Evolutionary conservation across 768 basidiomycete species (phyloP).

Genomic region (Xerocomellus chrysenteron): DNA sequence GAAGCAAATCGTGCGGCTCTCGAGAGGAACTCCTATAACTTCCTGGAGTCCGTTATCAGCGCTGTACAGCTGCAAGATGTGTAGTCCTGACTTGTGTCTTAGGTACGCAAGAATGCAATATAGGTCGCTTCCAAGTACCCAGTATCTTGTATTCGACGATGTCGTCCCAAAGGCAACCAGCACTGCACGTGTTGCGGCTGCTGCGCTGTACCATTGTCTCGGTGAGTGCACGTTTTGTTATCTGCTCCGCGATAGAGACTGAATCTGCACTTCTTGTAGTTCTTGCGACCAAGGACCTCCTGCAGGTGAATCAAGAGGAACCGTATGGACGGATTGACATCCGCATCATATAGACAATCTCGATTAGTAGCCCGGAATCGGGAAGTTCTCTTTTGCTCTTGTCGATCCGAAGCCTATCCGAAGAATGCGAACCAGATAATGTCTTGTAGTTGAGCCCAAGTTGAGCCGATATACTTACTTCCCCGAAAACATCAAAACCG

Average conservation of each 20-base stretch:
- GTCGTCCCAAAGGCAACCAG: conserved; percentile 66
- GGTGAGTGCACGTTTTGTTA: conserved; percentile 43
- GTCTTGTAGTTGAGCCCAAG: not conserved
- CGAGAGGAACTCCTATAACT: conserved; percentile 77
- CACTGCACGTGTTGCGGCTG: conserved; percentile 74
- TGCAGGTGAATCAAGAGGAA: conserved; percentile 58
- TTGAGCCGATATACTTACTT: not conserved
- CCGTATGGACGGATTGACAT: conserved; percentile 57
- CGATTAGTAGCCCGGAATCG: not conserved
- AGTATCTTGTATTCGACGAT: conserved; percentile 57
- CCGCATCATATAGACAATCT: conserved; percentile 28
- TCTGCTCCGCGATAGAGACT: not conserved
- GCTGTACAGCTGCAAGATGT: not conserved
- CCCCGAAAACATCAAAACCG: no score
- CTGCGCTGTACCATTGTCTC: conserved; percentile 83
- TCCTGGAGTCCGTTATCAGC: conserved; percentile 59
- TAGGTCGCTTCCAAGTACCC: conserved; percentile 51
- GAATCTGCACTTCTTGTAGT: conserved; percentile 41
- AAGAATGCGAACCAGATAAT: not conserved
- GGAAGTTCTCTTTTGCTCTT: not conserved
- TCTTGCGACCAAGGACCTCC: conserved; percentile 70
- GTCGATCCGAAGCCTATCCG: conserved; percentile 4
- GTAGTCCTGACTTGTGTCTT: conserved; percentile 13
- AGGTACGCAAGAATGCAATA: conserved; percentile 82
- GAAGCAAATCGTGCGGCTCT: conserved; percentile 57